Conservation (phyloP, 2,329 filamentous ascomycete genomes). For the Phyllosticta citriasiana region DNA sequence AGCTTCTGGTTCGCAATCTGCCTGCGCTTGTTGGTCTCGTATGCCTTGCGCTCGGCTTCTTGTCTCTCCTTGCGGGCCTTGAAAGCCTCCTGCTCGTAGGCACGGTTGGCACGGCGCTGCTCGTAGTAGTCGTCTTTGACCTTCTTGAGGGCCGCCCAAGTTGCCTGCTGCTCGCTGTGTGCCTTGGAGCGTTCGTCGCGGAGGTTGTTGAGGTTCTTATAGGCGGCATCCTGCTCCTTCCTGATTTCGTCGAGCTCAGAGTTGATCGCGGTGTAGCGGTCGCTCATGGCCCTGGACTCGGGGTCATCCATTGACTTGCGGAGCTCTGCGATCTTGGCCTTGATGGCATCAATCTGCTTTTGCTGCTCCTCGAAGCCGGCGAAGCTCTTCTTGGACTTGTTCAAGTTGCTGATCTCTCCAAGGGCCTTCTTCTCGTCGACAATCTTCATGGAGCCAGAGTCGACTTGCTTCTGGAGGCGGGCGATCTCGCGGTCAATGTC, state of each 20-base stretch:
- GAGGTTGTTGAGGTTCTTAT: slow-evolving; percentile 75
- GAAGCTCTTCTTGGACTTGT: slow-evolving; percentile 88
- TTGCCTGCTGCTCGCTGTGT: slow-evolving; percentile 76
- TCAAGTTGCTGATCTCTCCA: slow-evolving; percentile 67
- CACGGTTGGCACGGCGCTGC: slow-evolving; percentile 68
- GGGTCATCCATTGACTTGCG: slow-evolving; percentile 86
- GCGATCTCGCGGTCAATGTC: slow-evolving; percentile 80
- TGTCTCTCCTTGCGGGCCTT: slow-evolving; percentile 67
- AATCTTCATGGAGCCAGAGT: slow-evolving; percentile 82
- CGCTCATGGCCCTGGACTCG: slow-evolving; percentile 76
- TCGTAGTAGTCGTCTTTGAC: slow-evolving; percentile 84
- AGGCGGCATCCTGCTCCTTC: slow-evolving; percentile 81
- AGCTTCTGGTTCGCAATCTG: slow-evolving; percentile 67
- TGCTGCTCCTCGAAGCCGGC: slow-evolving; percentile 72
- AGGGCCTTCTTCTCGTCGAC: slow-evolving; percentile 97
- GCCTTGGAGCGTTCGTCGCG: slow-evolving; percentile 79
- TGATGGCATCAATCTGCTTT: slow-evolving; percentile 80
- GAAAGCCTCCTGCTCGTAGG: slow-evolving; percentile 75
- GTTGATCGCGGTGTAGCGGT: slow-evolving; percentile 77
- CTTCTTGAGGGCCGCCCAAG: slow-evolving; percentile 70
- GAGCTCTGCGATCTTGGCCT: slow-evolving; percentile 77
- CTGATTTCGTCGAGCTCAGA: slow-evolving; percentile 84
- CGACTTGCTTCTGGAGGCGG: slow-evolving; percentile 72
- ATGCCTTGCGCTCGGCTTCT: slow-evolving; percentile 68
- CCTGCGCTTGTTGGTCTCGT: slow-evolving; percentile 62